Base-by-base conservation (phyloP, 2,329 filamentous ascomycete species). In the Aspergillus amoenus region DNA sequence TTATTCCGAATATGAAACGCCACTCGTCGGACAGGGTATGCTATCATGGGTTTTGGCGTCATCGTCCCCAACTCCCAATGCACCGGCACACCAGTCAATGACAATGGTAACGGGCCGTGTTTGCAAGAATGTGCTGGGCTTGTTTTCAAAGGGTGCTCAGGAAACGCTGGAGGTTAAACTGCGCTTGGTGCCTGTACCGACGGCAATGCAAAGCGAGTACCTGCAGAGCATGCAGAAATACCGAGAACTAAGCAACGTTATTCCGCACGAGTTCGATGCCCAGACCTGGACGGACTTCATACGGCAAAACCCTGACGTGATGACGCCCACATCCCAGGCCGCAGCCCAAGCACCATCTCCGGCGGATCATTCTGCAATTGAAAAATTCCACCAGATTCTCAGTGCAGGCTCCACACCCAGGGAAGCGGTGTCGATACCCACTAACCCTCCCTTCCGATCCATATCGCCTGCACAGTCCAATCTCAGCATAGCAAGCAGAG, bases 161-260 rank as follows among this genome's bases (percentile, higher is more conserved):
- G 93, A 97, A 75, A 97, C 90, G 0, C 78, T 99, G 58, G 94
- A 99, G 76, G 93, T 99, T 63, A 96, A 89, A 73, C 81, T 99
- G 60, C 92, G 91, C 70, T 81, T 99, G 56, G 88, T 92, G 2
- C 88, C 88, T 15, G 88, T 96, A 37, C 82, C 87, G 17, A 89
- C 84, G 52, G 82, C 81, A 32, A 73, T 83, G 61, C 83, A 86
- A 70, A 83, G 78, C 61, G 83, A 87, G 73, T 86, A 85, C 64
- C 70, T 83, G 42, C 81, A 81, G 63, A 85, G 78, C 60, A 84
- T 86, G 80, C 83, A 84, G 63, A 82, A 79, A 57, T 83, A 86
- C 63, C 80, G 83, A 43, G 83, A 82, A 62, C 67, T 84, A 55
- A 87, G 82, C 71, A 81, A 81, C 61, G 73, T 81, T 27, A 80